These are phyloP conservation scores for Coemansia sp. DNA, from an alignment of 192 early-diverging fungal genomes.

Conservation along the genomic window DNA sequence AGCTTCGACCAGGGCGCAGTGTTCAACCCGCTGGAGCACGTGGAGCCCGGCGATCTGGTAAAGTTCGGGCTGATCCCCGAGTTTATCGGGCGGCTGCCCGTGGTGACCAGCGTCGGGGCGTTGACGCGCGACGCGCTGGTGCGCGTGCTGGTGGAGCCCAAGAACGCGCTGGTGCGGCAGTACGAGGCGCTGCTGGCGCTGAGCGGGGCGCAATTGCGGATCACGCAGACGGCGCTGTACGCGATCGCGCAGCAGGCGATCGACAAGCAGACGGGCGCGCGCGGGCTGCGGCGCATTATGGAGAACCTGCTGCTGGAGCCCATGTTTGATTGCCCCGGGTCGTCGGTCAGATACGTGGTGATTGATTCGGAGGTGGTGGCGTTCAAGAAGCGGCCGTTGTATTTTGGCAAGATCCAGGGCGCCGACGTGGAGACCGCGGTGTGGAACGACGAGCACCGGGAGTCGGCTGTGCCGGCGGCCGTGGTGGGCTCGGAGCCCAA, in stretches of 20 bases:
- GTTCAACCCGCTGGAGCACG: constrained; percentile 58
- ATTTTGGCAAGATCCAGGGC: constrained; percentile 55
- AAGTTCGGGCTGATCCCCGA: constrained; percentile 88
- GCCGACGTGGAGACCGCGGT: constrained; percentile 50
- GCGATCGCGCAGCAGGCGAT: constrained; percentile 70
- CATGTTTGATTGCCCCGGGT: constrained; percentile 76
- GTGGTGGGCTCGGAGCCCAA: constrained; percentile 3
- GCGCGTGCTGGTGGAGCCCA: constrained; percentile 74
- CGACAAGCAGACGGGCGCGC: constrained; percentile 80
- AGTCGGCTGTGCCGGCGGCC: neutral
- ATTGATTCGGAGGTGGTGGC: constrained; percentile 64
- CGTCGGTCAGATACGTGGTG: constrained; percentile 67
- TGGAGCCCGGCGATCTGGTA: constrained; percentile 73
- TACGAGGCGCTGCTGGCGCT: constrained; percentile 70
- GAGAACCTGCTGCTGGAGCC: constrained; percentile 74
- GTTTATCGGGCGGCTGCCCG: constrained; percentile 85
- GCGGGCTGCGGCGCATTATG: constrained; percentile 84
- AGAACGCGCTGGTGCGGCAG: constrained; percentile 77
- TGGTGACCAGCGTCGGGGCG: constrained; percentile 70
- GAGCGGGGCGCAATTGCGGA: constrained; percentile 64
- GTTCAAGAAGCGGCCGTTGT: constrained; percentile 60
- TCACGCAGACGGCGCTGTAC: constrained; percentile 65
- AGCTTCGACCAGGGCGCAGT: constrained; percentile 18
- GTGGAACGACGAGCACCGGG: constrained; percentile 37
- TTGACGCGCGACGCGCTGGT: constrained; percentile 65